A percentile compares a stretch with the other conserved stretches of the same genome.
Conservation (phyloP, 768 basidiomycete genomes). For the Coprinopsis strossmayeri region DNA sequence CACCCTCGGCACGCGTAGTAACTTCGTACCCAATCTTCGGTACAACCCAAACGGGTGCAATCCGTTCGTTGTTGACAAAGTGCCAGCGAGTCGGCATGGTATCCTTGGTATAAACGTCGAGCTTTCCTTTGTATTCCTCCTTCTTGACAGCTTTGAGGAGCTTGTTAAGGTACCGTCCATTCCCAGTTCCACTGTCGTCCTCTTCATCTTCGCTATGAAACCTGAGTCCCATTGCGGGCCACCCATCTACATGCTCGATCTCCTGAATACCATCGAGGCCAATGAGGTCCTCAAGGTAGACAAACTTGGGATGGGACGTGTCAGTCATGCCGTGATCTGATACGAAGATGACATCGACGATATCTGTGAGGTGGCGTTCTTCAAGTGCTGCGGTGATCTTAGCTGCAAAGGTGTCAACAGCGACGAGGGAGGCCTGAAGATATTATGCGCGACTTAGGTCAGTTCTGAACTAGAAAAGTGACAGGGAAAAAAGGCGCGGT, state of each 20-base stretch:
- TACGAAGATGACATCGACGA: constrained; percentile 86
- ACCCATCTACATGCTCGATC: constrained; percentile 78
- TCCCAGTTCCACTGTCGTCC: too few species aligned
- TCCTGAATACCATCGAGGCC: constrained; percentile 52
- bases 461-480: not conserved
- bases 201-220: constrained; percentile 57
- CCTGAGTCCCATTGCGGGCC: constrained; percentile 85
- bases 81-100: constrained; percentile 83
- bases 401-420: constrained; percentile 71
- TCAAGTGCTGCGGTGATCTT: constrained; percentile 58
- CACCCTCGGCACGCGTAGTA: constrained; percentile 56
- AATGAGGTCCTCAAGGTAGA: constrained; percentile 80
- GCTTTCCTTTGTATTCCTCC: constrained; percentile 61
- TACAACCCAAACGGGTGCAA: constrained; percentile 82
- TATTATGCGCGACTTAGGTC: constrained; percentile 1
- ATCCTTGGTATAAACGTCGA: constrained; percentile 70
- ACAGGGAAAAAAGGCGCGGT: too few species aligned
- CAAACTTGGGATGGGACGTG: constrained; percentile 67
- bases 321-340: constrained; percentile 91
- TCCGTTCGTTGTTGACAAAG: constrained; percentile 65
- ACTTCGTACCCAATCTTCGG: constrained; percentile 78
- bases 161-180: too few species aligned
- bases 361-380: constrained; percentile 69
- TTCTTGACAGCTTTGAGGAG: constrained; percentile 44
- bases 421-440: constrained; percentile 50